phyloP scores from a whole-genome alignment of 805 yeast genomes.

The Saccharomyces jurei region DNA sequence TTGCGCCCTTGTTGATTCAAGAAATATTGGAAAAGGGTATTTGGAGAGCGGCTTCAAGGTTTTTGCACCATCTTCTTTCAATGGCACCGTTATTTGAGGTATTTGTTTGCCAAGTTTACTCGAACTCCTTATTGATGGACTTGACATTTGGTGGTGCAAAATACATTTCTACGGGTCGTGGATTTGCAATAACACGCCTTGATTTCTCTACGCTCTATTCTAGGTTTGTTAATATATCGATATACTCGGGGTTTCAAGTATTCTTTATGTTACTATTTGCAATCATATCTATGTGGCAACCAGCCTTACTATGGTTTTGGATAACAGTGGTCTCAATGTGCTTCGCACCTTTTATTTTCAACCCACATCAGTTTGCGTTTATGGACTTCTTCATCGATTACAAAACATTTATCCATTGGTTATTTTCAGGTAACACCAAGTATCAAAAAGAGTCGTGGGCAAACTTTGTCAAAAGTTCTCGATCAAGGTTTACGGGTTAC shows the following conservation, averaged over 20 bases:
- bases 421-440: conserved; percentile 67
- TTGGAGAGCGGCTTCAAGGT: conserved; percentile 62
- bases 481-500: conserved; percentile 89
- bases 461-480: conserved; percentile 58
- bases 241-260: conserved; percentile 68
- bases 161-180: conserved; percentile 89
- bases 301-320: conserved; percentile 69
- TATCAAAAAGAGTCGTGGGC: conserved; percentile 75
- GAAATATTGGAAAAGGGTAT: conserved; percentile 82
- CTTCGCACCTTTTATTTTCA: conserved; percentile 65
- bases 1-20: conserved; percentile 79
- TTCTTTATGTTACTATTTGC: conserved; percentile 68
- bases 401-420: conserved; percentile 59
- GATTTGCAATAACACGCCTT: conserved; percentile 78
- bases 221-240: conserved; percentile 65
- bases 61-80: conserved; percentile 69
- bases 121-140: conserved; percentile 67
- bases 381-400: conserved; percentile 66
- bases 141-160: conserved; percentile 86
- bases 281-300: conserved; percentile 73
- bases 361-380: conserved; percentile 70
- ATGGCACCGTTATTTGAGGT: conserved; percentile 90
- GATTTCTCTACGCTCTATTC: conserved; percentile 68
- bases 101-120: conserved; percentile 88
- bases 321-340: conserved; percentile 57